phyloP scores from a whole-genome alignment of 2,329 filamentous ascomycete genomes.

The Apiospora phragmitis region DNA sequence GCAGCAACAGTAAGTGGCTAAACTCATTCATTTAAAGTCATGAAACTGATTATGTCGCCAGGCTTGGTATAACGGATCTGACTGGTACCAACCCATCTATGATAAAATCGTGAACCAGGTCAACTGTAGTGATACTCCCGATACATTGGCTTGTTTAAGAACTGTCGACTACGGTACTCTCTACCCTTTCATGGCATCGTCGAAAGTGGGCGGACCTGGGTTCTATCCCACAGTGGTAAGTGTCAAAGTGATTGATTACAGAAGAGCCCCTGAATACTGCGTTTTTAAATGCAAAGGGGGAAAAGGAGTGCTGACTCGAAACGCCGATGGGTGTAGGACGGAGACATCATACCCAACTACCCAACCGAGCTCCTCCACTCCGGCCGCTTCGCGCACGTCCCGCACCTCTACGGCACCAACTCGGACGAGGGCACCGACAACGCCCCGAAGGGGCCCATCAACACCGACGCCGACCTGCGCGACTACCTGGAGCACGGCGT shows the following conservation, averaged over 20 bases:
- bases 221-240: slow-evolving; percentile 31
- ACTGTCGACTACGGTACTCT: slow-evolving; percentile 45
- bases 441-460: slow-evolving; percentile 55
- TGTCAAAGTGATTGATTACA: background rate
- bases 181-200: slow-evolving; percentile 42
- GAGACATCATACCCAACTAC: slow-evolving; percentile 40
- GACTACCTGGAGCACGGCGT: slow-evolving; percentile 32
- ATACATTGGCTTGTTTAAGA: slow-evolving; percentile 52
- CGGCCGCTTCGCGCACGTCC: slow-evolving; percentile 34
- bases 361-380: slow-evolving; percentile 26
- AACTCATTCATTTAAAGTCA: background rate
- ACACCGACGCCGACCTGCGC: slow-evolving; percentile 55
- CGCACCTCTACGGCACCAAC: slow-evolving; percentile 35
- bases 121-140: slow-evolving; percentile 46
- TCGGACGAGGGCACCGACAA: slow-evolving; percentile 40
- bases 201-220: slow-evolving; percentile 30
- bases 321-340: slow-evolving; percentile 42
- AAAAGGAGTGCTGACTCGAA: slow-evolving; percentile 19
- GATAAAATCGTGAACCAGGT: slow-evolving; percentile 45
- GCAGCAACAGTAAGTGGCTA: slow-evolving; percentile 25
- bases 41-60: background rate
- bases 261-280: background rate
- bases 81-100: slow-evolving; percentile 47
- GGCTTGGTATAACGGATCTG: slow-evolving; percentile 36
- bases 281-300: too few species aligned